A percentile compares a stretch with the other conserved stretches of the same genome.
These are phyloP conservation scores for Pyricularia sp. DNA, from an alignment of 2,329 filamentous ascomycete genomes.

Conservation along the genomic window DNA sequence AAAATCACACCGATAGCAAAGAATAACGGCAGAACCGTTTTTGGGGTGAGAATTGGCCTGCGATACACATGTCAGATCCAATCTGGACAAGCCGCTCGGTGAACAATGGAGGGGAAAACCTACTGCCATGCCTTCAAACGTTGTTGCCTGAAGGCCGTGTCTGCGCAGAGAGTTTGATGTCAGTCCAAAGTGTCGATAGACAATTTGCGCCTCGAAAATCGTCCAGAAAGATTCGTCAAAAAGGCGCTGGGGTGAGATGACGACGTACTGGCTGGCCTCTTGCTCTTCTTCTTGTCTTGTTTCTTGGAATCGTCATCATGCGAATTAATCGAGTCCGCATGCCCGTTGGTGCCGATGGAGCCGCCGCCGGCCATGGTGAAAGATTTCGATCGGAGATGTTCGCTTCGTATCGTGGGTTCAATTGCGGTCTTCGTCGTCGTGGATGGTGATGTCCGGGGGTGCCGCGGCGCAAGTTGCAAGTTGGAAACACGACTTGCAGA, in stretches of 20 bases:
- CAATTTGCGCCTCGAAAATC: slow-evolving; percentile 2
- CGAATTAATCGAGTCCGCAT: slow-evolving; percentile 44
- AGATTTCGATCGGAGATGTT: slow-evolving; percentile 8
- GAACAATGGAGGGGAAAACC: slow-evolving; percentile 27
- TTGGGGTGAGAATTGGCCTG: slow-evolving; percentile 89
- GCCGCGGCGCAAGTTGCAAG: not conserved
- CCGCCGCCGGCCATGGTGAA: slow-evolving; percentile 32
- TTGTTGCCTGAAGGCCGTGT: slow-evolving; percentile 95
- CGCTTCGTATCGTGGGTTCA: not conserved
- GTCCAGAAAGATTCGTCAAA: not conserved
- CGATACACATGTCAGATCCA: slow-evolving; percentile 7
- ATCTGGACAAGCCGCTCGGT: slow-evolving; percentile 15
- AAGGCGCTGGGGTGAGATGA: slow-evolving; percentile 2
- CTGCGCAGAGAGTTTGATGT: slow-evolving; percentile 29
- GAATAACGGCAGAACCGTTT: slow-evolving; percentile 86
- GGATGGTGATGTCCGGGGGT: not conserved
- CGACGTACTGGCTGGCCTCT: slow-evolving; percentile 74
- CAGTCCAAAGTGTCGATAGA: not conserved
- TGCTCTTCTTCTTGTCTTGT: slow-evolving; percentile 70
- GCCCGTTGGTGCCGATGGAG: slow-evolving; percentile 31
- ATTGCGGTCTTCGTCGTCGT: not conserved
- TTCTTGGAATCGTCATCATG: slow-evolving; percentile 41
- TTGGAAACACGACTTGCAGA: not conserved
- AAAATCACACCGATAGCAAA: slow-evolving; percentile 88
- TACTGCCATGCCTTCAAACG: slow-evolving; percentile 98